Evolutionary conservation across 1,284 basidiomycete species (phyloP), one percentile per base, ranked within the genome.

Genomic region (Ganoderma sp.): DNA sequence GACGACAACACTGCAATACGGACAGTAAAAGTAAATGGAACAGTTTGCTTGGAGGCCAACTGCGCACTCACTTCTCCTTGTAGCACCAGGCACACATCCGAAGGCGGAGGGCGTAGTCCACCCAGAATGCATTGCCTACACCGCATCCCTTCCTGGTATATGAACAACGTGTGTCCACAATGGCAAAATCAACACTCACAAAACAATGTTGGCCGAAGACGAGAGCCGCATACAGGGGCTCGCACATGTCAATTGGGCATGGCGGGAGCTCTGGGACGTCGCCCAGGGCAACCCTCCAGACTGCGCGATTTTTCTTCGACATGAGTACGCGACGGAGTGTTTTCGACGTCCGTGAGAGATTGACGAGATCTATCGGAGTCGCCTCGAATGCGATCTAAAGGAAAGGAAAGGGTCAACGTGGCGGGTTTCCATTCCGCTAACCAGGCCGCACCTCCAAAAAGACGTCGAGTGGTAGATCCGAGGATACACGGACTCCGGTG

Each of bases 201-300:
- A 54, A 54, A 7, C 52, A 54, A 32, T 32, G 3, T 7, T 19
- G 10, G 8, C 17, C 73, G 61, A 76, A 78, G 12, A 77, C n/a
- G 32, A 77, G 61, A 12, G 72, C 62, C 6, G 71, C 69, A 32
- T 74, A 77, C 2, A 69, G 58, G 10, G 74, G 74, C 61, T 74
- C 73, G 58, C 65, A 10, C 52, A 54, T 32, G 14, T 54, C 52
- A 12, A 2, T 17, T 3, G 52, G 52, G 17, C 52, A 54, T 32
- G 52, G 25, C 0, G 28, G 52, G 17, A 54, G 28, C 4, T 28
- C 52, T 12, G 10, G 8, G 12, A 32, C 28, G 14, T 14, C 10
- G 28, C 25, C 28, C 14, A 54, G 14, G 22, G 5, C 12, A 2
- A 0, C 6, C 9, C 2, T 54, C 52, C 52, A 54, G 25, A 32